phyloP scores from a whole-genome alignment of 2,329 filamentous ascomycete species.

The Didymella sp. region DNA sequence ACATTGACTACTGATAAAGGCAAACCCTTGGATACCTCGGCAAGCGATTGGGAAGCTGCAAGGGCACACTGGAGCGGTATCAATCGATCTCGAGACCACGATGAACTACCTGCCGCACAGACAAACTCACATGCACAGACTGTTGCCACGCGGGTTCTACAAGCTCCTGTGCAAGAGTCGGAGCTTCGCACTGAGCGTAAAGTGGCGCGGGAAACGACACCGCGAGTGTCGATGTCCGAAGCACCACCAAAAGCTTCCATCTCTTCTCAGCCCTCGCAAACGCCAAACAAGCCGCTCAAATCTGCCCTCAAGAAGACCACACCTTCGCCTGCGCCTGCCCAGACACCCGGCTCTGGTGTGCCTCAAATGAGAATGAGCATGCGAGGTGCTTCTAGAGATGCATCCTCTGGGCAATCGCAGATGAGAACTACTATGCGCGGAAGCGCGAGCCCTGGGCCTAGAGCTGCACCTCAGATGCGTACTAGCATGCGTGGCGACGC shows the following conservation, averaged over 20 bases:
- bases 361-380: slow-evolving; percentile 50
- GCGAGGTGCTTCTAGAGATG: slow-evolving; percentile 28
- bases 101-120: slow-evolving; percentile 14
- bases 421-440: slow-evolving; percentile 50
- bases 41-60: slow-evolving; percentile 70
- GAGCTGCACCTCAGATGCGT: slow-evolving; percentile 39
- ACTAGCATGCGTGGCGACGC: slow-evolving; percentile 49
- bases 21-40: slow-evolving; percentile 18
- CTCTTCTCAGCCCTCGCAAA: slow-evolving; percentile 23
- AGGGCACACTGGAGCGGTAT: slow-evolving; percentile 75
- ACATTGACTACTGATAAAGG: slow-evolving; percentile 5
- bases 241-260: slow-evolving; percentile 7
- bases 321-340: slow-evolving; percentile 26
- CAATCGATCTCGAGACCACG: slow-evolving; percentile 65
- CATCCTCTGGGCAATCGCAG: slow-evolving; percentile 21
- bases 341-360: slow-evolving; percentile 20
- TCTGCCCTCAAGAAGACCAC: slow-evolving; percentile 52
- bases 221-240: slow-evolving; percentile 11
- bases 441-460: slow-evolving; percentile 13
- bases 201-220: not conserved
- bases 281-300: slow-evolving; percentile 46
- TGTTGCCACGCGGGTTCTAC: slow-evolving; percentile 17
- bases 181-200: slow-evolving; percentile 12
- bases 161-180: slow-evolving; percentile 22
- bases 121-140: slow-evolving; percentile 5